Percentiles rank a stretch among this genome's conserved stretches.
Evolutionary conservation across 208 protist genomes (phyloP).

Genomic region (Acanthamoeba healyi): DNA sequence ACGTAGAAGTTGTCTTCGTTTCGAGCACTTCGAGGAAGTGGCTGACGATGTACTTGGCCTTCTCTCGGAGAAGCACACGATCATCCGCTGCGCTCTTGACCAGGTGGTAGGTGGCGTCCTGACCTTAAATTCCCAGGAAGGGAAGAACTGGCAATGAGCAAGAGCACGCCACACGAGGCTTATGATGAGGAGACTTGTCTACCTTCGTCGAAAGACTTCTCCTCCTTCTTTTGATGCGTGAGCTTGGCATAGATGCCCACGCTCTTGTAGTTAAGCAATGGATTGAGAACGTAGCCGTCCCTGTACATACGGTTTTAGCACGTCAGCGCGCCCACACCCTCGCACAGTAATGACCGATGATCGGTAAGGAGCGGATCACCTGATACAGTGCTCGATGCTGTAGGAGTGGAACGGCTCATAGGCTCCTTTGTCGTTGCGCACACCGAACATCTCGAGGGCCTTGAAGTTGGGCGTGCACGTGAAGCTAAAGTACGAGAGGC

Average conservation of each 20-base stretch:
- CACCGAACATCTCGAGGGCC: constrained; percentile 65
- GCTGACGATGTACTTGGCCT: constrained; percentile 31
- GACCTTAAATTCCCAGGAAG: background rate
- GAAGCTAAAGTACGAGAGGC: constrained; percentile 70
- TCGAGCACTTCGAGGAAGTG: constrained; percentile 66
- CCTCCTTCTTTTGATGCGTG: background rate
- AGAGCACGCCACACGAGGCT: background rate
- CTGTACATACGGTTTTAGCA: background rate
- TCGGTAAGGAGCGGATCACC: background rate
- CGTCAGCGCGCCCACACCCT: background rate
- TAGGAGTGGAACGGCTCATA: constrained; percentile 61
- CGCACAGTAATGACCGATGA: background rate
- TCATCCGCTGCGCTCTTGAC: constrained; percentile 69
- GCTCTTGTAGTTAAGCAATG: constrained; percentile 52
- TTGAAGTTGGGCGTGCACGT: constrained; percentile 70
- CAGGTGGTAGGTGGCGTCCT: constrained; percentile 42
- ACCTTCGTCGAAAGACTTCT: constrained; percentile 13
- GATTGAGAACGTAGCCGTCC: constrained; percentile 51
- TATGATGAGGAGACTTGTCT: background rate
- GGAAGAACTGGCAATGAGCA: background rate
- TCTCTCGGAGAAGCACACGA: constrained; percentile 31
- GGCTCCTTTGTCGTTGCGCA: constrained; percentile 6
- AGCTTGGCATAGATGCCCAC: constrained; percentile 62
- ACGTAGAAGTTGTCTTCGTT: background rate
- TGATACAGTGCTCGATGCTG: constrained; percentile 51